Conservation (phyloP, 1,284 basidiomycete genomes). For the Rhodotorula sp. region DNA sequence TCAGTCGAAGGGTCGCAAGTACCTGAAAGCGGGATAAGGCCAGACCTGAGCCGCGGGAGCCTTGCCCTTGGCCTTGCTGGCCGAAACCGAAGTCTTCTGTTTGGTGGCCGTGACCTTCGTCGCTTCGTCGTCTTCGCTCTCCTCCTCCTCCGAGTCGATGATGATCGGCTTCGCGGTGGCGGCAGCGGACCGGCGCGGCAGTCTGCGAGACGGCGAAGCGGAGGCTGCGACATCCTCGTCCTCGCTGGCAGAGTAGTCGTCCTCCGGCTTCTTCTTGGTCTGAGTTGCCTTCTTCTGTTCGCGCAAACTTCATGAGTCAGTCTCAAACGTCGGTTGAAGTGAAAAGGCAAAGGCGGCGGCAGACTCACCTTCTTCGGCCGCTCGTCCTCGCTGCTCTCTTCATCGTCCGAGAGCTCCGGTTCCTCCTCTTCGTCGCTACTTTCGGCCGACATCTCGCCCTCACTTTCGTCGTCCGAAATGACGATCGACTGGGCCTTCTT, state of each 20-base stretch:
- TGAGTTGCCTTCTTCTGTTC: background rate
- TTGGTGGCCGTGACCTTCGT: background rate
- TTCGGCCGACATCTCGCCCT: background rate
- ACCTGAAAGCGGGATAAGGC: background rate
- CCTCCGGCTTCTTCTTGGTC: background rate
- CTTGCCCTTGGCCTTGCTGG: background rate
- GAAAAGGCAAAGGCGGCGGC: no score
- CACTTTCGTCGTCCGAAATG: background rate
- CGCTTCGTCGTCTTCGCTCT: background rate
- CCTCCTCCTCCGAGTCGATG: constrained; percentile 2
- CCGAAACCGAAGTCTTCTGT: background rate
- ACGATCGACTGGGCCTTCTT: background rate
- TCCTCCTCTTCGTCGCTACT: constrained; percentile 5
- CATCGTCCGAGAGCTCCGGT: background rate
- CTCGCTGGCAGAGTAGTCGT: constrained; percentile 5
- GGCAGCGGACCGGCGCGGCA: constrained; percentile 2
- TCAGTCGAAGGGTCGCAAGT: background rate
- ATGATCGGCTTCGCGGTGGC: background rate
- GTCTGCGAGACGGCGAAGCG: background rate
- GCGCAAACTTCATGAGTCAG: background rate
- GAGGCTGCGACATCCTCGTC: no score
- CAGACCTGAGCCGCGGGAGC: background rate
- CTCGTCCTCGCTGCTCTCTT: background rate
- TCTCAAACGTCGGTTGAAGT: no score
- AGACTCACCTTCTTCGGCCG: background rate